phyloP scores from a whole-genome alignment of 768 basidiomycete genomes.

The Hydnomerulius pinastri region DNA sequence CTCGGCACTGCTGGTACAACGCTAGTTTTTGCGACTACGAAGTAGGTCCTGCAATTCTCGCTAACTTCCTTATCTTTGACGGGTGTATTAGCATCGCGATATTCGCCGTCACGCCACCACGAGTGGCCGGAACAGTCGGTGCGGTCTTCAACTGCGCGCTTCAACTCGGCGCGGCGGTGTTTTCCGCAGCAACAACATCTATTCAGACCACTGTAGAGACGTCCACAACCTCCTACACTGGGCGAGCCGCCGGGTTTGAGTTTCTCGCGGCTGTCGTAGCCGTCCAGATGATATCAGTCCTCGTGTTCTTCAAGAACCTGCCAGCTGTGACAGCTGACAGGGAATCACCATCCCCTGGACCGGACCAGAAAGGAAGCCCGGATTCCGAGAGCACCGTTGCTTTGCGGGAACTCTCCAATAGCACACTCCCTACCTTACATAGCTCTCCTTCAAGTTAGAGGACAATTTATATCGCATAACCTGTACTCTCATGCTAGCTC shows the following conservation, averaged over 20 bases:
- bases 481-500: too few species aligned
- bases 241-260: slow-evolving; percentile 48
- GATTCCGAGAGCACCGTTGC: too few species aligned
- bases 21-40: slow-evolving; percentile 48
- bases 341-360: too few species aligned
- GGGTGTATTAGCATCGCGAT: slow-evolving; percentile 45
- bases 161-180: slow-evolving; percentile 54
- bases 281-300: slow-evolving; percentile 33
- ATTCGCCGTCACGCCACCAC: slow-evolving; percentile 47
- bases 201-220: slow-evolving; percentile 48
- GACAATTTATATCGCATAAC: too few species aligned
- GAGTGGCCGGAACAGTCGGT: slow-evolving; percentile 54
- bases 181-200: slow-evolving; percentile 48
- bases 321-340: too few species aligned
- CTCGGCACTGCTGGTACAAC: slow-evolving; percentile 49
- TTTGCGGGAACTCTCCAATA: too few species aligned
- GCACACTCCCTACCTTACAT: too few species aligned
- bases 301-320: slow-evolving; percentile 40
- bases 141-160: slow-evolving; percentile 58
- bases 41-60: too few species aligned
- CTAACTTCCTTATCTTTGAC: too few species aligned
- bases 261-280: slow-evolving; percentile 40
- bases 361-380: too few species aligned
- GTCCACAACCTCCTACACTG: slow-evolving; percentile 31
- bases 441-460: too few species aligned